Evolutionary conservation across 495 filamentous ascomycete species (phyloP), one percentile per base, ranked within the genome.

Genomic region (Penicillium fimorum): DNA sequence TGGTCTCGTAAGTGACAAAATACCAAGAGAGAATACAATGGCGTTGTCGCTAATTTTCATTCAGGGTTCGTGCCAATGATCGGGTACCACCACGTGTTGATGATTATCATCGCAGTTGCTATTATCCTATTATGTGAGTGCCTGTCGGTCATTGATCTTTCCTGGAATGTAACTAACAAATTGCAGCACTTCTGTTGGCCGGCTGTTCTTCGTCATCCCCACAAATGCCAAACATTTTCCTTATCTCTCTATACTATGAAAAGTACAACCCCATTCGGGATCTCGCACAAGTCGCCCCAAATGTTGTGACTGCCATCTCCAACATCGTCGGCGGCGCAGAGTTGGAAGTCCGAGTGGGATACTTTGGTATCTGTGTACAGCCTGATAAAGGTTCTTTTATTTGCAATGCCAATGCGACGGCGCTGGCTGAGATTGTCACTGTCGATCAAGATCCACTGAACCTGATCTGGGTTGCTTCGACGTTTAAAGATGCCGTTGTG

Each of bases 31-130:
- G 7, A 1, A 37, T 12, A 50, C 13, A 15, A 12, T 42, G 38
- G 17, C 15, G 38, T 42, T 40, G 24, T 57, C 52, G 45, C 69
- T 63, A 50, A 54, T 33, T 35, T 30, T 12, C 29, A 35, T 35
- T 1, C 62, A 96, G 91, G 91, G 64, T 84, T 93, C 66, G 81
- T 97, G 76, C 93, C 94, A 56, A 91, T 96, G 76, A 85, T 99
- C 57, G 94, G 95, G 58, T 99, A 97, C 74, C 94, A 99, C 75
- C 94, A 99, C 83, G 89, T 97, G 45, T 81, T 99, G 61, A 97
- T 99, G 94, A 89, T 97, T 61, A 75, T 99, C 49, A 96, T 98
- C 65, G 91, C 91, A 37, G 79, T 97, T 44, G 83, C 92, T 2
- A 96, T 98, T 67, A 94, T 98, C 73, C 76, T 98, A 68, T 82